A percentile compares a stretch with the other conserved stretches of the same genome.
These are phyloP conservation scores for Prunus dulcis DNA, from an alignment of 306 rosid species.

Conservation along the genomic window DNA sequence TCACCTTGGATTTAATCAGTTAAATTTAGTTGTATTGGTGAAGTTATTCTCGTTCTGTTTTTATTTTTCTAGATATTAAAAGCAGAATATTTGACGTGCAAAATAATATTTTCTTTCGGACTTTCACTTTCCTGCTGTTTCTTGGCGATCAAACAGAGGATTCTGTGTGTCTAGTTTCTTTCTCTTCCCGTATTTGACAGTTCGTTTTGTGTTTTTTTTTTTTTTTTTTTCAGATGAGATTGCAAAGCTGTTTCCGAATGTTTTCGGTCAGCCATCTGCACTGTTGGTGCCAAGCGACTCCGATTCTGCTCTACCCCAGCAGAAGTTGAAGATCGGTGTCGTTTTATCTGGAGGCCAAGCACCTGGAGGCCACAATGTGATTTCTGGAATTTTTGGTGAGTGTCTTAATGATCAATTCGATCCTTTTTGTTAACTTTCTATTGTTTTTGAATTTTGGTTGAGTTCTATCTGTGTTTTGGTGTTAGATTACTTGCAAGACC, in stretches of 20 bases:
- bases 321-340: constrained; percentile 83
- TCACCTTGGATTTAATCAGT: background rate
- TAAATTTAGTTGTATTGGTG: background rate
- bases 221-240: constrained; percentile 61
- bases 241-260: constrained; percentile 77
- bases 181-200: background rate
- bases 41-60: too few relatives aligned
- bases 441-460: background rate
- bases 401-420: background rate
- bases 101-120: too few relatives aligned
- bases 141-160: background rate
- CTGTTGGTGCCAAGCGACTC: constrained; percentile 48
- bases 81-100: too few relatives aligned
- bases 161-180: background rate
- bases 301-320: constrained; percentile 13
- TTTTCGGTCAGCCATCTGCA: constrained; percentile 92
- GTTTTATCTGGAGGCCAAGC: constrained; percentile 99
- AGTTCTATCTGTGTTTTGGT: background rate
- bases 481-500: constrained; percentile 87
- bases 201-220: background rate
- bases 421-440: background rate
- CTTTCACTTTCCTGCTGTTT: too few relatives aligned
- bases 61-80: too few relatives aligned
- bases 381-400: constrained; percentile 83
- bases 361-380: constrained; percentile 98